A percentile compares a stretch with the other conserved stretches of the same genome.
These are phyloP conservation scores for Microascus cirrosus DNA, from an alignment of 2,329 filamentous ascomycete genomes.

Conservation along the genomic window DNA sequence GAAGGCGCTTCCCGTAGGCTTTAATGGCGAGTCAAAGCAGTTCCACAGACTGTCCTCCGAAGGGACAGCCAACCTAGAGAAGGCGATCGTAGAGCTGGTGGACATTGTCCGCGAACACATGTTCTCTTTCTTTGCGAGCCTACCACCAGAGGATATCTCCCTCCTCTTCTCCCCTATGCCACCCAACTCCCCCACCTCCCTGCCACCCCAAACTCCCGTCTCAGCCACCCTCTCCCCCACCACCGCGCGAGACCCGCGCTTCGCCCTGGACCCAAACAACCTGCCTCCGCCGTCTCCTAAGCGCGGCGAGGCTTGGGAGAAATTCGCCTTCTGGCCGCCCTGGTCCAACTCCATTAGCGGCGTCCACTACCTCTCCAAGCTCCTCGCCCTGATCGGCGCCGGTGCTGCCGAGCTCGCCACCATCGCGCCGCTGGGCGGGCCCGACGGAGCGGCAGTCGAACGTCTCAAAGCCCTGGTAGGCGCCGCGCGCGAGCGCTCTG, in stretches of 20 bases:
- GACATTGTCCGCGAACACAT: slow-evolving; percentile 72
- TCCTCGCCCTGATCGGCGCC: slow-evolving; percentile 72
- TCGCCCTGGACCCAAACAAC: slow-evolving; percentile 69
- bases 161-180: slow-evolving; percentile 74
- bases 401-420: slow-evolving; percentile 78
- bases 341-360: slow-evolving; percentile 85
- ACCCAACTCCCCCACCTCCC: slow-evolving; percentile 44
- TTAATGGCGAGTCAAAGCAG: slow-evolving; percentile 67
- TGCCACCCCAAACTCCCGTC: slow-evolving; percentile 20
- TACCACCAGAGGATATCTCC: slow-evolving; percentile 85
- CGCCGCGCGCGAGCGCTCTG: slow-evolving; percentile 70
- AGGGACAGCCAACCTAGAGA: slow-evolving; percentile 60
- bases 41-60: slow-evolving; percentile 72
- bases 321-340: slow-evolving; percentile 92
- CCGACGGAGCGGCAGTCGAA: slow-evolving; percentile 51
- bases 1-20: slow-evolving; percentile 64
- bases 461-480: slow-evolving; percentile 66
- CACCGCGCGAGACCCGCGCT: slow-evolving; percentile 57
- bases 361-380: slow-evolving; percentile 79
- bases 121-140: slow-evolving; percentile 71
- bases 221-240: slow-evolving; percentile 36
- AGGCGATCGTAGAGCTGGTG: slow-evolving; percentile 72
- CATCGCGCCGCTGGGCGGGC: slow-evolving; percentile 52
- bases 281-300: slow-evolving; percentile 67
- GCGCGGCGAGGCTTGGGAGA: slow-evolving; percentile 79